Conservation (phyloP, 192 early-diverging fungal genomes). For the Gamsiella multidivaricata region DNA sequence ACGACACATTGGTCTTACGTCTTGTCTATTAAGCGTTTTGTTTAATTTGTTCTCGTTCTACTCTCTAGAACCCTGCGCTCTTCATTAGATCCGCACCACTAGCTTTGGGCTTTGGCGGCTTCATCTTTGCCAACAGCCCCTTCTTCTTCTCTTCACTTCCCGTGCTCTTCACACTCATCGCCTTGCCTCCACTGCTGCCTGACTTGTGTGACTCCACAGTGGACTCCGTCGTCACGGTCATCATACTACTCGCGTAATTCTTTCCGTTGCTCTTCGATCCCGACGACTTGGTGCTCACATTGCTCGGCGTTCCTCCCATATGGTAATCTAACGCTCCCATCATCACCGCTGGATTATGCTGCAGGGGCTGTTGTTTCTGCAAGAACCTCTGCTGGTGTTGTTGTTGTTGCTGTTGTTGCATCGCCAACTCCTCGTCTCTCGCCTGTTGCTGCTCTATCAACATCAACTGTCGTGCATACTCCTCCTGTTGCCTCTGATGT, state of each 20-base stretch:
- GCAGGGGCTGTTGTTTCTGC: constrained; percentile 24
- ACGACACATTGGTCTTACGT: no score
- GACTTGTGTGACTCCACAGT: constrained; percentile 20
- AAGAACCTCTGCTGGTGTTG: constrained; percentile 22
- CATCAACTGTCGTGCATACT: not conserved
- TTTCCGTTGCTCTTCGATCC: not conserved
- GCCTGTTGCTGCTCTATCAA: constrained; percentile 26
- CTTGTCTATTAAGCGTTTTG: no score
- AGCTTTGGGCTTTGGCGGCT: constrained; percentile 43
- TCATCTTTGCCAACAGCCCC: constrained; percentile 38
- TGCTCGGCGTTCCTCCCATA: constrained; percentile 11
- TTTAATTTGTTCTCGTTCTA: no score
- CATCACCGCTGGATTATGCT: constrained; percentile 4
- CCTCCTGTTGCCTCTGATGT: constrained; percentile 6
- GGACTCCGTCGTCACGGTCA: constrained; percentile 6
- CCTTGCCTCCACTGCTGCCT: constrained; percentile 36
- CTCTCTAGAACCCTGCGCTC: constrained; percentile 38
- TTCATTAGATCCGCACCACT: constrained; percentile 43
- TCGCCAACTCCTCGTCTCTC: constrained; percentile 19
- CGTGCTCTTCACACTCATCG: constrained; percentile 30
- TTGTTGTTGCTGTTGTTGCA: constrained; percentile 6
- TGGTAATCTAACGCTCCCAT: constrained; percentile 31
- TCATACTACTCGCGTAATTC: constrained; percentile 9
- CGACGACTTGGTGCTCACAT: not conserved
- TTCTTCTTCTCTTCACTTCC: constrained; percentile 42